Conservation (phyloP, 176 grass and related monocot species). For the Oryza nivara region DNA sequence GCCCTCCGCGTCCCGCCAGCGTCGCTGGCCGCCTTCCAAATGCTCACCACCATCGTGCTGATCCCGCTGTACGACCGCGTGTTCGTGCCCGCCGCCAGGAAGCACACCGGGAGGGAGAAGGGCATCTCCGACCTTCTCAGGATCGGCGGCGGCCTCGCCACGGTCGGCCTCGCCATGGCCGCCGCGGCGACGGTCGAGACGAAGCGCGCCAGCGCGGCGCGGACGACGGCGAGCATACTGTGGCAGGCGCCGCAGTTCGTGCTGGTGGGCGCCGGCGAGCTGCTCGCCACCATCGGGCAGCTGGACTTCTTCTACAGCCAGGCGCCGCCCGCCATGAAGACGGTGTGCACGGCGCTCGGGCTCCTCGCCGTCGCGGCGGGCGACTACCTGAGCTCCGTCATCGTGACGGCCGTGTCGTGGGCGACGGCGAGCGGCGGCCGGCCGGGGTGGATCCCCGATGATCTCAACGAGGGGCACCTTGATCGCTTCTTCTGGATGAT, state of each 20-base stretch:
- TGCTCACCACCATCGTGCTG: slow-evolving; percentile 6
- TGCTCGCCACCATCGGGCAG: slow-evolving; percentile 48
- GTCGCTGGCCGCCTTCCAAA: slow-evolving; percentile 28
- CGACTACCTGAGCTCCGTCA: too few relatives aligned
- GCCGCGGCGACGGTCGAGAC: slow-evolving; percentile 21
- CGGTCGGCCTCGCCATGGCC: slow-evolving; percentile 23
- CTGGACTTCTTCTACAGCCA: too few relatives aligned
- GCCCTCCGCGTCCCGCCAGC: slow-evolving; percentile 18
- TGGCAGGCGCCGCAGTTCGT: slow-evolving; percentile 52
- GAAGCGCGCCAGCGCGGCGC: neutral
- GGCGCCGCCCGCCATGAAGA: too few relatives aligned
- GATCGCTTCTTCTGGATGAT: slow-evolving; percentile 40
- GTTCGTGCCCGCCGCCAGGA: slow-evolving; percentile 13
- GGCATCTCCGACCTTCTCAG: slow-evolving; percentile 23
- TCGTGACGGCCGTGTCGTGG: too few relatives aligned
- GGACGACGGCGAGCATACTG: neutral
- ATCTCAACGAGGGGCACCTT: slow-evolving; percentile 27
- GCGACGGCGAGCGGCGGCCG: too few relatives aligned
- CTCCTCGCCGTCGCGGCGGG: too few relatives aligned
- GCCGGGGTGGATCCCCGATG: slow-evolving; percentile 10
- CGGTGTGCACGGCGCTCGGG: too few relatives aligned
- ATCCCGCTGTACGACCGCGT: slow-evolving; percentile 32
- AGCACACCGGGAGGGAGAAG: slow-evolving; percentile 14
- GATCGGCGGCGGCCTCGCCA: neutral
- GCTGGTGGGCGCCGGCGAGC: slow-evolving; percentile 45